Conservation (phyloP, 257 asterid genomes). For the Linaria vulgaris region DNA sequence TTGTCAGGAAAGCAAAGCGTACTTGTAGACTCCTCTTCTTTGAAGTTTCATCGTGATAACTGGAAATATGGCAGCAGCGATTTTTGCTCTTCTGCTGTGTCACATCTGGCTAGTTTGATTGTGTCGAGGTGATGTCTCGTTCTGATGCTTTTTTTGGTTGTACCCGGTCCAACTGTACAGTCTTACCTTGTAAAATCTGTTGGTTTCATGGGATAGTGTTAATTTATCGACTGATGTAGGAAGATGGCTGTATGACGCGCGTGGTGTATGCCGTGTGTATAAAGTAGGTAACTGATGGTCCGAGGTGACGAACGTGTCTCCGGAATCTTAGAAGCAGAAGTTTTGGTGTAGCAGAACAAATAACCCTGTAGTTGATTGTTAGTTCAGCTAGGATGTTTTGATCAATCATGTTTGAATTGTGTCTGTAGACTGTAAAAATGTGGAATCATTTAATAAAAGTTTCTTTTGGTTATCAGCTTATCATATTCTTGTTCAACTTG, state of each 20-base stretch:
- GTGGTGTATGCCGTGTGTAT: slow-evolving; percentile 26
- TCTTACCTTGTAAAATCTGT: slow-evolving; percentile 10
- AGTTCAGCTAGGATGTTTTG: slow-evolving; percentile 13
- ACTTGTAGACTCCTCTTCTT: slow-evolving; percentile 34
- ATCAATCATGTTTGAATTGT: slow-evolving; percentile 18
- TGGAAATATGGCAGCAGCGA: slow-evolving; percentile 57
- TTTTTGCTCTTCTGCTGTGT: slow-evolving; percentile 46
- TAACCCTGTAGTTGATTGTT: slow-evolving; percentile 8
- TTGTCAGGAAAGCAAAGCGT: slow-evolving; percentile 31
- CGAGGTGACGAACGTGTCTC: neutral
- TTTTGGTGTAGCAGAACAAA: slow-evolving; percentile 32
- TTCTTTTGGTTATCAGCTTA: neutral
- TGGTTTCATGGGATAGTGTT: slow-evolving; percentile 26
- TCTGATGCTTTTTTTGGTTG: neutral
- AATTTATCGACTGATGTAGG: slow-evolving; percentile 7
- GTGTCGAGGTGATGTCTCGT: slow-evolving; percentile 60
- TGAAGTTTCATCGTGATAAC: slow-evolving; percentile 54
- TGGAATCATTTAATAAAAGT: slow-evolving; percentile 10
- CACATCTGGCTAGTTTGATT: slow-evolving; percentile 53
- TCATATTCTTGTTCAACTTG: neutral
- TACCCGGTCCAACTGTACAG: slow-evolving; percentile 18
- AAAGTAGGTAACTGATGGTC: slow-evolving; percentile 23
- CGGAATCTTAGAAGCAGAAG: slow-evolving; percentile 17
- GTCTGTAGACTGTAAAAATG: slow-evolving; percentile 21
- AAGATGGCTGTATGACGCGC: slow-evolving; percentile 8